These are phyloP conservation scores for Globisporangium cystogenes DNA, from an alignment of 352 stramenopile genomes.

Conservation along the genomic window DNA sequence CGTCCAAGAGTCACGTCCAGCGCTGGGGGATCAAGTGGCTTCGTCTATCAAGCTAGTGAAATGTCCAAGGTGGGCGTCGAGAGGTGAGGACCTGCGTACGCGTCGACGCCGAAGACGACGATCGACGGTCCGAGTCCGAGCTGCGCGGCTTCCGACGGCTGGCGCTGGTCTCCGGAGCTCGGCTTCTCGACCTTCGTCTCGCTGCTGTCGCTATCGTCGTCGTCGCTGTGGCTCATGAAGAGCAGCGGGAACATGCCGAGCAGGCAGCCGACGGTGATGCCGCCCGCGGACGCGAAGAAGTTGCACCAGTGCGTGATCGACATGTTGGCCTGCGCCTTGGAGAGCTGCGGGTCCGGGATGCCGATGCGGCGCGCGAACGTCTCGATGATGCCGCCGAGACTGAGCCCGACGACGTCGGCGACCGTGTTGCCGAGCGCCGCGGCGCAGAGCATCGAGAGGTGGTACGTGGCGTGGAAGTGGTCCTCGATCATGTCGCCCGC, in stretches of 20 bases:
- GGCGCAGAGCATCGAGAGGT: conserved; percentile 94
- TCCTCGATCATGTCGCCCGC: conserved; percentile 95
- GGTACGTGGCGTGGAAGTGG: conserved; percentile 90
- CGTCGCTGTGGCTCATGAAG: conserved; percentile 76
- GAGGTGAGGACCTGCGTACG: neutral
- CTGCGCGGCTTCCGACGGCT: conserved; percentile 5
- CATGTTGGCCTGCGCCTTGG: conserved; percentile 73
- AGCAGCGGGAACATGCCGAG: conserved; percentile 89
- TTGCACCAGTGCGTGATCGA: conserved; percentile 68
- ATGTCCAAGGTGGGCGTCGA: neutral
- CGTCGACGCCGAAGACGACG: neutral
- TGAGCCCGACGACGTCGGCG: conserved; percentile 91
- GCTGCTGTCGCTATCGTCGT: conserved; percentile 40
- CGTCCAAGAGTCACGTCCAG: too few species aligned
- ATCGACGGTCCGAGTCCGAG: neutral
- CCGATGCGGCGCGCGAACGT: conserved; percentile 56
- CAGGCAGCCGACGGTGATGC: conserved; percentile 86
- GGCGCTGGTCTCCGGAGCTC: neutral
- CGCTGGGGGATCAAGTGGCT: too few species aligned
- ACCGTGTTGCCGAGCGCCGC: conserved; percentile 95
- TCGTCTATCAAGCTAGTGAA: neutral
- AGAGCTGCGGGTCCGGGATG: conserved; percentile 70
- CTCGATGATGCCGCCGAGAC: conserved; percentile 90
- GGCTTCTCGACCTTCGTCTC: conserved; percentile 19
- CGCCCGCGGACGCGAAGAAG: conserved; percentile 70